A percentile compares a stretch with the other conserved stretches of the same genome.
These are phyloP conservation scores for Cyberlindnera galapagoensis DNA, from an alignment of 805 yeast genomes.

Conservation along the genomic window DNA sequence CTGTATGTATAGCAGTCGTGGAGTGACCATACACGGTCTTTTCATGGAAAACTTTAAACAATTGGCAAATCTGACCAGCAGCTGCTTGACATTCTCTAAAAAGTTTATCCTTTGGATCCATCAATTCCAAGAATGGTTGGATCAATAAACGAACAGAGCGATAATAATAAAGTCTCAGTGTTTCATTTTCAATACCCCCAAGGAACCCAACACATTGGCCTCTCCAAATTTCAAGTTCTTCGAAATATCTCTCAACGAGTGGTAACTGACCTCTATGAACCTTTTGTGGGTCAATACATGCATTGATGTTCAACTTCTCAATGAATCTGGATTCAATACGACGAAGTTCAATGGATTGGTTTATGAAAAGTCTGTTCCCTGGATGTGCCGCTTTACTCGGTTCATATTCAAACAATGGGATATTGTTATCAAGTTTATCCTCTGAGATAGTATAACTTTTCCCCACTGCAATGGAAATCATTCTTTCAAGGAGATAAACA, in stretches of 20 bases:
- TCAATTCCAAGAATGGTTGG: slow-evolving; percentile 57
- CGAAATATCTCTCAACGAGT: slow-evolving; percentile 44
- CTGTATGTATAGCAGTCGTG: slow-evolving; percentile 59
- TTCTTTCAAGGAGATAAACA: slow-evolving; percentile 53
- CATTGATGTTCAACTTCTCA: slow-evolving; percentile 39
- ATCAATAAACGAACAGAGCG: slow-evolving; percentile 52
- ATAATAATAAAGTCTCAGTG: slow-evolving; percentile 51
- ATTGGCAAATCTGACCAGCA: slow-evolving; percentile 63
- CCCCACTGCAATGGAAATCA: slow-evolving; percentile 56
- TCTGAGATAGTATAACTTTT: slow-evolving; percentile 51
- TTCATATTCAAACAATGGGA: slow-evolving; percentile 45
- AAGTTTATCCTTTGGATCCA: slow-evolving; percentile 53
- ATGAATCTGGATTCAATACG: slow-evolving; percentile 56
- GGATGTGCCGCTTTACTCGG: slow-evolving; percentile 28
- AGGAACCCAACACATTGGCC: slow-evolving; percentile 41
- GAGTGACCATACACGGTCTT: slow-evolving; percentile 58
- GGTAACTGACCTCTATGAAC: slow-evolving; percentile 35
- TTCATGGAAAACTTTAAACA: slow-evolving; percentile 57
- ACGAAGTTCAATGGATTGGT: slow-evolving; percentile 49
- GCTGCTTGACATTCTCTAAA: slow-evolving; percentile 66
- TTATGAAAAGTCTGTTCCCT: slow-evolving; percentile 33
- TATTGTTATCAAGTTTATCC: slow-evolving; percentile 36
- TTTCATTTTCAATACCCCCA: slow-evolving; percentile 50
- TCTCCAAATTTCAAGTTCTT: slow-evolving; percentile 53
- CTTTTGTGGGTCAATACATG: slow-evolving; percentile 22